Base-by-base conservation (phyloP, 495 filamentous ascomycete genomes). In the Daldinia bambusicola region DNA sequence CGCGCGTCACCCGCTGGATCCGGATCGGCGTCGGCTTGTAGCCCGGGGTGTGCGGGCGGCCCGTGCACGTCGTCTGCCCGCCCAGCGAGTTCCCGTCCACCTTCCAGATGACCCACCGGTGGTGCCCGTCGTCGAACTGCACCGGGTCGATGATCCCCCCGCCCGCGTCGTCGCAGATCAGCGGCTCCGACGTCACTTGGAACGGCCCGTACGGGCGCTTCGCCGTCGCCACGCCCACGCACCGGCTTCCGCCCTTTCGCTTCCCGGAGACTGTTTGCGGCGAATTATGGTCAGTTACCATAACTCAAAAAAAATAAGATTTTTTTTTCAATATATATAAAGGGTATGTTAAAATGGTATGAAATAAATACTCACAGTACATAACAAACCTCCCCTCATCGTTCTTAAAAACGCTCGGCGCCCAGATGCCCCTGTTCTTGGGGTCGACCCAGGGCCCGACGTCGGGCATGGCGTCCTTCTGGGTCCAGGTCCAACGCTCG, bases 51-150 rank as follows among this genome's bases (percentile, higher is more conserved):
- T 20, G 18, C 16, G 43, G 32, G 3, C 52, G 14, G 2, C 53
- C 62, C 2, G 62, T 57, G 7, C 62, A 65, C 9, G 62, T 65
- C 2, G 62, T 65, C 40, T 57, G 83, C 57, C 85, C 75, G 45
- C 85, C 84, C 38, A 87, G 70, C 58, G 77, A 82, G 68, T 85
- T 88, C 48, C 87, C 87, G 75, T 89, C 84, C 9, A 89, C 80
- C 66, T 89, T 89, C 80, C 83, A 89, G 1, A 84, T 71, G 10
- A 88, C 80, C 72, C 87, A 88, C 6, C 82, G 79, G 2, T 78
- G 75, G 16, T 82, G 80, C 58, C 85, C 85, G 18, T 88, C 85
- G 36, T 70, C 63, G 71, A 86, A 89, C 1, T 84, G 83, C 8
- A 81, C 71, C 14, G 86, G 62, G 56, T 89, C 86, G 74, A 89